These are phyloP conservation scores for Neurospora cerealis DNA, from an alignment of 495 filamentous ascomycete species.

Conservation along the genomic window DNA sequence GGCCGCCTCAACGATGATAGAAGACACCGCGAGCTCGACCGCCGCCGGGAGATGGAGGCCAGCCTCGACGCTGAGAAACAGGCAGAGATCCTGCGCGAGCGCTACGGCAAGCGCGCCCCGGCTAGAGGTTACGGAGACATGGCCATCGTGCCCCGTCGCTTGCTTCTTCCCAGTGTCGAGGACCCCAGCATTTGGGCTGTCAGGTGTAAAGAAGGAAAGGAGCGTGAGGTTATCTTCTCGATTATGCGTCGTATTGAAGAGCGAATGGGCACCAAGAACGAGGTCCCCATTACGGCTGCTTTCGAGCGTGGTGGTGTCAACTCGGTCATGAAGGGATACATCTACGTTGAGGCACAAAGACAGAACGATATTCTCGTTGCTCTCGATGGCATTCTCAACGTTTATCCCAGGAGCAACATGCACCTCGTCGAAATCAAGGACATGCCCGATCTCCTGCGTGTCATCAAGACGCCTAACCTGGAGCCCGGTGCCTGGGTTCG, in stretches of 20 bases:
- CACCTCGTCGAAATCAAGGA: constrained; percentile 90
- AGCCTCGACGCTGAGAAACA: constrained; percentile 90
- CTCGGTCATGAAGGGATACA: constrained; percentile 74
- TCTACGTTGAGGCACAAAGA: constrained; percentile 86
- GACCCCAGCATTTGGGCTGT: constrained; percentile 96
- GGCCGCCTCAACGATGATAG: constrained; percentile 80
- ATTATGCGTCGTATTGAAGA: constrained; percentile 85
- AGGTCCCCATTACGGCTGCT: constrained; percentile 70
- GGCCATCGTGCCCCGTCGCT: constrained; percentile 70
- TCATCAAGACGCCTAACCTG: constrained; percentile 75
- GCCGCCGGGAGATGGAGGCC: constrained; percentile 71
- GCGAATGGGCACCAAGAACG: constrained; percentile 57
- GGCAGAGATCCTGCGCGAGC: constrained; percentile 72
- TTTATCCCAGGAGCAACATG: constrained; percentile 75
- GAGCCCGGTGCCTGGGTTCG: constrained; percentile 87
- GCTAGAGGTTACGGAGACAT: constrained; percentile 42
- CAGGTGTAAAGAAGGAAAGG: constrained; percentile 88
- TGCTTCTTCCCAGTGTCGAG: constrained; percentile 86
- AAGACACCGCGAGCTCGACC: constrained; percentile 88
- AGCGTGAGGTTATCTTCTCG: constrained; percentile 75
- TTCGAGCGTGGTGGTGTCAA: constrained; percentile 74
- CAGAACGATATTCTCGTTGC: constrained; percentile 77
- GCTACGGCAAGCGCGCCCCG: constrained; percentile 55
- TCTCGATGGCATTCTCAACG: constrained; percentile 68
- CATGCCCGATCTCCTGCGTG: constrained; percentile 90